phyloP scores from a whole-genome alignment of 208 protist genomes.

The Trypanosoma grayi region DNA sequence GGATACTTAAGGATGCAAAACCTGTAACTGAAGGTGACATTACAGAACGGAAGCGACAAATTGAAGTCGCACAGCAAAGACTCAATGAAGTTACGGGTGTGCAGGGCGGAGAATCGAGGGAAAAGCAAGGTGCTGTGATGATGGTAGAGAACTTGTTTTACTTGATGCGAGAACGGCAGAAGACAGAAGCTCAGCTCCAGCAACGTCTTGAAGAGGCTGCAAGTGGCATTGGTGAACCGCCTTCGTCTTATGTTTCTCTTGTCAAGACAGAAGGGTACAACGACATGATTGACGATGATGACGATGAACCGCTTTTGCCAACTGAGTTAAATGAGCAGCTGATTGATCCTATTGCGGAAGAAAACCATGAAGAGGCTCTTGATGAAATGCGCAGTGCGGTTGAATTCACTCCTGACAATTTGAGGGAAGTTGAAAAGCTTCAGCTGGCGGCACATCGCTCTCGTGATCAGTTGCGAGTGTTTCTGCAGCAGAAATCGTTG shows the following conservation, averaged over 20 bases:
- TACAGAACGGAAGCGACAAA: background rate
- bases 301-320: background rate
- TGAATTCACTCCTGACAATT: constrained; percentile 4
- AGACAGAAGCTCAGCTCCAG: constrained; percentile 4
- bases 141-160: constrained; percentile 10
- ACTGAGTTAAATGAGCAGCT: background rate
- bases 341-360: constrained; percentile 12
- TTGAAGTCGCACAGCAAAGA: background rate
- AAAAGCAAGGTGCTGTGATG: constrained; percentile 1
- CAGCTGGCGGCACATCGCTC: constrained; percentile 1
- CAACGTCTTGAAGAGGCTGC: background rate
- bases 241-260: constrained; percentile 4
- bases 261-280: constrained; percentile 15
- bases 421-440: background rate
- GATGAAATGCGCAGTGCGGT: constrained; percentile 6
- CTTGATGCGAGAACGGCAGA: background rate
- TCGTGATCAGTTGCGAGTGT: background rate
- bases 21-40: background rate
- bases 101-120: constrained; percentile 3
- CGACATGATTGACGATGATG: constrained; percentile 20
- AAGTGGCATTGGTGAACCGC: constrained; percentile 3
- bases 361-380: constrained; percentile 9
- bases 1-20: constrained; percentile 3
- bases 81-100: constrained; percentile 5
- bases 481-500: constrained; percentile 14